These are phyloP conservation scores for Balakata baccata DNA, from an alignment of 345 rosid genomes.

Conservation along the genomic window DNA sequence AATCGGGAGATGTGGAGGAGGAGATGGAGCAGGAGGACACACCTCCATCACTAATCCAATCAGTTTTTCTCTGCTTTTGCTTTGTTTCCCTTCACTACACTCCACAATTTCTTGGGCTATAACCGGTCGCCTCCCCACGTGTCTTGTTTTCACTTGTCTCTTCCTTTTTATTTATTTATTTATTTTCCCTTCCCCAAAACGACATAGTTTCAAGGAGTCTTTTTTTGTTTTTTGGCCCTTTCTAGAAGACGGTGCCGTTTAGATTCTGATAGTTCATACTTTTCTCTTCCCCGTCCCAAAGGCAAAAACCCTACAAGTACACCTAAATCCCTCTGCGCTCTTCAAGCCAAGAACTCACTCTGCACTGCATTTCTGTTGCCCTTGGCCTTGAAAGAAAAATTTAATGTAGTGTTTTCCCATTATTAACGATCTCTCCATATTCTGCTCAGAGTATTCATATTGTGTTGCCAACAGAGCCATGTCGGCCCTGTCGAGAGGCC, in stretches of 20 bases:
- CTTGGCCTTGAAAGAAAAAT: no score
- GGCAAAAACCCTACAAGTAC: neutral
- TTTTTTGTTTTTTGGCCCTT: no score
- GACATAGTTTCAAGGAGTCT: neutral
- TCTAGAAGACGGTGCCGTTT: neutral
- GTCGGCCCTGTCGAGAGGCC: constrained; percentile 67
- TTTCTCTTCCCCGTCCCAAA: no score
- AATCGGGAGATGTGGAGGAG: neutral
- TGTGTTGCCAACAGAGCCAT: constrained; percentile 19
- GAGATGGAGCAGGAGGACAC: no score
- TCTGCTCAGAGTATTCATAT: neutral
- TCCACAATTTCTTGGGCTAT: neutral
- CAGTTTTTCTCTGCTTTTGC: no score
- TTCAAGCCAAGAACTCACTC: neutral
- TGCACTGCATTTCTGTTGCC: no score
- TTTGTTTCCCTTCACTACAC: no score
- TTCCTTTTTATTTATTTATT: neutral
- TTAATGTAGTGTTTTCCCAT: neutral
- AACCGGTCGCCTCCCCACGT: neutral
- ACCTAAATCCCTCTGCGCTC: neutral
- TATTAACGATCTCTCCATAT: neutral
- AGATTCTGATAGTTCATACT: no score
- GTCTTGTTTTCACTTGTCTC: neutral
- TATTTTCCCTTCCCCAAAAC: no score
- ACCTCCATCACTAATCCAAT: neutral